Base-by-base conservation (phyloP, 345 rosid species). In the Populus deltoides region DNA sequence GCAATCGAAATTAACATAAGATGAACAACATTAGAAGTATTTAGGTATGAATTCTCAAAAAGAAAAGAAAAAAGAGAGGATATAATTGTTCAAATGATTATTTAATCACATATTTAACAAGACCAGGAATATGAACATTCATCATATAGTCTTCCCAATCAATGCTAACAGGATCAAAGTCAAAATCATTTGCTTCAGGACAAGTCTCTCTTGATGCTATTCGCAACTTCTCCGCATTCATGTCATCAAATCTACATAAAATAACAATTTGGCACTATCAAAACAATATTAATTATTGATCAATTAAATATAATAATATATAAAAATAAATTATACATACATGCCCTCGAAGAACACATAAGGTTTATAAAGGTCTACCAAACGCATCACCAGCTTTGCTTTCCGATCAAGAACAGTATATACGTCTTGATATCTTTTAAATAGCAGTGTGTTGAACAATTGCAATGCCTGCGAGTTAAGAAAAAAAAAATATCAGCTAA, bases 351-450 rank as follows among this genome's bases (percentile, higher is more conserved):
- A 83, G 63, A 88, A 84, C 51, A 82, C 18, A 33, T 82, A 88
- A 0, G 90, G 87, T 57, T 68, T 65, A 68, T 84, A 88, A n/a
- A 86, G 85, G 4, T 87, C 79, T 10, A 62, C 83, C 27, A 87
- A 67, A 3, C 81, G 71, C 88, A 84, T 80, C 36, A 75, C 84
- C 6, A 81, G 65, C 12, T 71, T 84, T 31, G 84, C 36, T 68
- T 77, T 86, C 55, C 81, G 45, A 66, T 77, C 27, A 5, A 39
- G 76, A 55, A 20, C 22, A 2, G 13, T 72, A n/a, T 20, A 80
- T 8, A 39, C 8, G 41, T 47, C 77, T 11, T 86, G 25, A 6
- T 75, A 81, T 6, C 62, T 38, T 3, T 71, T 68, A 67, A 79
- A 83, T 5, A 82, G 29, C 12, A 77, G 27, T 6, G 39, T 73